A percentile compares a stretch with the other conserved stretches of the same genome.
Evolutionary conservation across 2,329 filamentous ascomycete genomes (phyloP).

Genomic region (Arthrobotrys entomopaga): DNA sequence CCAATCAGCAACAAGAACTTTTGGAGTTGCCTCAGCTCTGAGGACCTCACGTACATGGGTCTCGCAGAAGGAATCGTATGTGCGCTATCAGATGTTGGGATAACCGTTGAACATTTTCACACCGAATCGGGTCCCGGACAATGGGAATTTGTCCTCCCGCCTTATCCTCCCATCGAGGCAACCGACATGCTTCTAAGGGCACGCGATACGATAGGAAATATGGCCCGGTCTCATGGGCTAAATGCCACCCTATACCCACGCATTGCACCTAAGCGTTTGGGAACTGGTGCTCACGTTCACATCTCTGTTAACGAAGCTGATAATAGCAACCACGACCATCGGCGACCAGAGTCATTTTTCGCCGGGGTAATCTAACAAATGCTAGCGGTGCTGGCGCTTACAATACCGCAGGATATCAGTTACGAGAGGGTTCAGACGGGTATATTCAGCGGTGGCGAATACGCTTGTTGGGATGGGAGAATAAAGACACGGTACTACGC

Average conservation of each 20-base stretch:
- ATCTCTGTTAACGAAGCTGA: constrained; percentile 56
- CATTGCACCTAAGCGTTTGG: constrained; percentile 42
- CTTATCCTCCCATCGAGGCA: constrained; percentile 56
- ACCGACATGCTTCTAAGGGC: constrained; percentile 58
- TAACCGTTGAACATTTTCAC: constrained; percentile 59
- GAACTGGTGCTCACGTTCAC: constrained; percentile 59
- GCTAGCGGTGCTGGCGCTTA: constrained; percentile 58
- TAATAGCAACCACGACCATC: background rate
- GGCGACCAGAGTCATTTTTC: constrained; percentile 56
- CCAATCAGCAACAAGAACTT: constrained; percentile 9
- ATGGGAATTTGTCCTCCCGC: constrained; percentile 59
- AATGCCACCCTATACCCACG: constrained; percentile 59
- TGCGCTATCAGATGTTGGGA: constrained; percentile 53
- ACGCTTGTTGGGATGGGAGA: constrained; percentile 58
- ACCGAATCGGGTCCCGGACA: constrained; percentile 59
- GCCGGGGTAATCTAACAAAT: constrained; percentile 58
- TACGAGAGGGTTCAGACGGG: constrained; percentile 58
- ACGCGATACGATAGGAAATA: constrained; percentile 56
- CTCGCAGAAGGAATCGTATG: constrained; percentile 55
- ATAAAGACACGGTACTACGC: constrained; percentile 58
- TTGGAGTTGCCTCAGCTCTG: constrained; percentile 8
- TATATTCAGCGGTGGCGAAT: constrained; percentile 59
- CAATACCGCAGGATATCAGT: constrained; percentile 57
- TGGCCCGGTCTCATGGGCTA: constrained; percentile 49
- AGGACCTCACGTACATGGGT: constrained; percentile 3